Evolutionary conservation across 306 rosid genomes (phyloP).

Genomic region (Morella rubra): DNA sequence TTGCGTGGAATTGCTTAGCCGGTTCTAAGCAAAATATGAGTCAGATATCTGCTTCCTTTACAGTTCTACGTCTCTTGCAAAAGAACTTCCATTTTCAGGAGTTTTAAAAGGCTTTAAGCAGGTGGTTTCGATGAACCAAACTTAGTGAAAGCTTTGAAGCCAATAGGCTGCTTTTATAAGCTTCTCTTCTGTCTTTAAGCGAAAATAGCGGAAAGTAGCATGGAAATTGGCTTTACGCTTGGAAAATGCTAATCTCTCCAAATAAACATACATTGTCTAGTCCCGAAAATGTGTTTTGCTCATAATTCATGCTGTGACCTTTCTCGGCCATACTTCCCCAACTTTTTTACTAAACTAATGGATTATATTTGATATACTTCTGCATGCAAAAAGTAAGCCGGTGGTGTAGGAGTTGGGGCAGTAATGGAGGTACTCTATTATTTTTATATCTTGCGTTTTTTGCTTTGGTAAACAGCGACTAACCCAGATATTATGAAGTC

Average conservation of each 20-base stretch:
- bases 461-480: background rate
- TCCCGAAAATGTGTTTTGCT: conserved; percentile 13
- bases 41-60: conserved; percentile 9
- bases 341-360: background rate
- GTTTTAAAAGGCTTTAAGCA: conserved; percentile 32
- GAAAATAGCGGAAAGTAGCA: conserved; percentile 47
- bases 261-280: conserved; percentile 15
- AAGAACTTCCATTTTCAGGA: conserved; percentile 37
- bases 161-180: conserved; percentile 54
- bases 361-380: background rate
- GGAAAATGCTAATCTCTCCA: conserved; percentile 36
- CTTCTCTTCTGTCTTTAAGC: conserved; percentile 43
- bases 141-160: conserved; percentile 36
- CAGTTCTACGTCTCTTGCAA: conserved; percentile 28
- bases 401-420: background rate
- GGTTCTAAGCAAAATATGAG: conserved; percentile 16
- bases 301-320: background rate
- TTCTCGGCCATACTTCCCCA: background rate
- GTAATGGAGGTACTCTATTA: background rate
- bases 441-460: background rate
- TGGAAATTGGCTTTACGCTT: conserved; percentile 53
- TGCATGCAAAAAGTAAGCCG: background rate
- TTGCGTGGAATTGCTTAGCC: conserved; percentile 12
- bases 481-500: background rate
- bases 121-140: conserved; percentile 30